Base-by-base conservation (phyloP, 805 yeast genomes). In the Starmera caribaea region DNA sequence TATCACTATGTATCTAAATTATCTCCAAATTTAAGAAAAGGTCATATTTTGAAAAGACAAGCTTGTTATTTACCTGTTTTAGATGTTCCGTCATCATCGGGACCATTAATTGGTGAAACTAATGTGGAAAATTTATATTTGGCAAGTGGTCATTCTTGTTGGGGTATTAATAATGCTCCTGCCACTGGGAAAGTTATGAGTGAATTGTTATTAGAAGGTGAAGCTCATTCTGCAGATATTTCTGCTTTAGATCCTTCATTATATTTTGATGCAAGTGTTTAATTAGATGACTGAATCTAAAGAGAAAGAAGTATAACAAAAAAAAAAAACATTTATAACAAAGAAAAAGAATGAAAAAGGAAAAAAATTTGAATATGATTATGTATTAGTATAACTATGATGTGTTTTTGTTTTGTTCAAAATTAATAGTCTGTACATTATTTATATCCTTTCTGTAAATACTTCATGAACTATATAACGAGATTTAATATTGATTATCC, bases 151-250 rank as follows among this genome's bases (percentile, higher is more conserved):
- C 98, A 90, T 61, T 83, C 96, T 13, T 92, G 97, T 63, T 90
- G 98, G 98, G 98, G 98, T 16, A 92, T 90, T 46, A 92, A 90
- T 63, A 90, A 92, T 60, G 96, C 96, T 0, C 97, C 97, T 1
- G 97, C 84, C 4, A 89, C 97, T 0, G 98, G 98, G n/a, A 78
- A 86, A 54, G 71, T 92, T 31, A 73, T 90, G 79, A 79, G 95
- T 46, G 97, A 90, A 62, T 53, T 90, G 40, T 59, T 90, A 35
- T 59, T 90, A 35, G 97, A 90, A 38, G 97, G 97, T 11, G 76
- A 74, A 47, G 81, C 82, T 8, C 68, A 62, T 30, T 74, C 86
- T 43, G 92, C 96, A 21, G 86, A 83, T 55, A 75, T 89, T 26
- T 70, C 80, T 28, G 83, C 89, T 5, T 69, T 92, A 39, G 94